These are phyloP conservation scores for Sherardia arvensis DNA, from an alignment of 257 asterid species.

Conservation along the genomic window DNA sequence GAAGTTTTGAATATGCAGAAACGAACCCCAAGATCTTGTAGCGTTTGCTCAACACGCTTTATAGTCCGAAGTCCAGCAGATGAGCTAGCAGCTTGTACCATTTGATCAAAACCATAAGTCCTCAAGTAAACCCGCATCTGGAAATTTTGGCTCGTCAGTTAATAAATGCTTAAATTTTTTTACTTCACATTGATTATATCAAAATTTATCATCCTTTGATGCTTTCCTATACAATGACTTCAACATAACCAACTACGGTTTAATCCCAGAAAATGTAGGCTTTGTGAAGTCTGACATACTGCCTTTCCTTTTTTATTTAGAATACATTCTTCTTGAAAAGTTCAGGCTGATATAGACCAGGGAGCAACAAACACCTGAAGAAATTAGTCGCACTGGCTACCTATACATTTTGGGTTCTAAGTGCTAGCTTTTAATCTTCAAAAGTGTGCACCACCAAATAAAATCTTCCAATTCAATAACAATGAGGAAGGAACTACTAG, in stretches of 20 bases:
- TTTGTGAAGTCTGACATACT: too few relatives aligned
- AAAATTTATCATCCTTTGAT: neutral
- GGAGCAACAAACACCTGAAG: neutral
- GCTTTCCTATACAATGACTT: neutral
- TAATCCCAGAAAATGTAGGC: too few relatives aligned
- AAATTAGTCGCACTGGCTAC: too few relatives aligned
- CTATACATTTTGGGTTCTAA: too few relatives aligned
- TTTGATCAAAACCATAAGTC: conserved; percentile 83
- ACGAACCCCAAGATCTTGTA: conserved; percentile 97
- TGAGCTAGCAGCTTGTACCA: conserved; percentile 99
- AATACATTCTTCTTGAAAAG: neutral
- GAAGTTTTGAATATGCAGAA: conserved; percentile 1
- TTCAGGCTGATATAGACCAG: neutral
- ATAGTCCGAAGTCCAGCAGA: conserved; percentile 95
- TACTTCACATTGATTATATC: neutral
- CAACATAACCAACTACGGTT: neutral
- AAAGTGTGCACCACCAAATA: too few relatives aligned
- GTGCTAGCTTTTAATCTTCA: too few relatives aligned
- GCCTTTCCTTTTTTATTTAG: neutral
- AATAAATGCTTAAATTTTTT: neutral
- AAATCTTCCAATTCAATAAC: too few relatives aligned
- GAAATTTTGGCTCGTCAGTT: conserved; percentile 23
- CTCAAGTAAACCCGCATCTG: conserved; percentile 90
- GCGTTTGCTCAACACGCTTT: conserved; percentile 91
- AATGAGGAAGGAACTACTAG: neutral